These are phyloP conservation scores for Petunia secreta DNA, from an alignment of 257 asterid species.

Conservation along the genomic window DNA sequence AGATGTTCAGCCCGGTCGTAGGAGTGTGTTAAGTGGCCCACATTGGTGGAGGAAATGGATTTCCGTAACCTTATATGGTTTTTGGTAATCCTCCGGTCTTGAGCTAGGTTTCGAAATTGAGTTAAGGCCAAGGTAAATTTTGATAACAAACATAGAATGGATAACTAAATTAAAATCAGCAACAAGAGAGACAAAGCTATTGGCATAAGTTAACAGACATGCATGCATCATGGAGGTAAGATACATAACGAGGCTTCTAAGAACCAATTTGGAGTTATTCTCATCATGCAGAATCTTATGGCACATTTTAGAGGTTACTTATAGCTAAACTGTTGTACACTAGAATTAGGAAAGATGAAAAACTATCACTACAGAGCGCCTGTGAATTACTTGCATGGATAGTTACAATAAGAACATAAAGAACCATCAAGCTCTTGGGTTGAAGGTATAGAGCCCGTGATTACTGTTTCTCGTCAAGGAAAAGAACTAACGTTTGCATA, in stretches of 20 bases:
- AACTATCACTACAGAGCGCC: not conserved
- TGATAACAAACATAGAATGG: not conserved
- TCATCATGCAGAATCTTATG: not conserved
- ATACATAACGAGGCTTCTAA: not conserved
- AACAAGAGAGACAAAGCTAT: not conserved
- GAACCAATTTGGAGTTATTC: not conserved
- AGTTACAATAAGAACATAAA: not conserved
- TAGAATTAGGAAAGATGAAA: not conserved
- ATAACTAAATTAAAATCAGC: not conserved
- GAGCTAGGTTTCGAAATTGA: too few relatives aligned
- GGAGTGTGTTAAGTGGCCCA: slow-evolving; percentile 38
- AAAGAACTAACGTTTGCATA: not conserved
- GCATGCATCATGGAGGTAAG: not conserved
- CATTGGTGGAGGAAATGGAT: slow-evolving; percentile 30
- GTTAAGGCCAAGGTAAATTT: too few relatives aligned
- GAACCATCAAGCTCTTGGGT: not conserved
- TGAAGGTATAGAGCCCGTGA: not conserved
- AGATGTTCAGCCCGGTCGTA: slow-evolving; percentile 5
- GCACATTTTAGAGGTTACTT: slow-evolving; percentile 17
- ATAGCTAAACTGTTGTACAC: not conserved
- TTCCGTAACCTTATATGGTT: too few relatives aligned
- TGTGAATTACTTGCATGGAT: not conserved
- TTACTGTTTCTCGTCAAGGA: not conserved
- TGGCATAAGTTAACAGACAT: not conserved
- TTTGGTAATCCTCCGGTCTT: too few relatives aligned